Evolutionary conservation across 2,329 filamentous ascomycete species (phyloP).

Genomic region (Penicillium brevicompactum): DNA sequence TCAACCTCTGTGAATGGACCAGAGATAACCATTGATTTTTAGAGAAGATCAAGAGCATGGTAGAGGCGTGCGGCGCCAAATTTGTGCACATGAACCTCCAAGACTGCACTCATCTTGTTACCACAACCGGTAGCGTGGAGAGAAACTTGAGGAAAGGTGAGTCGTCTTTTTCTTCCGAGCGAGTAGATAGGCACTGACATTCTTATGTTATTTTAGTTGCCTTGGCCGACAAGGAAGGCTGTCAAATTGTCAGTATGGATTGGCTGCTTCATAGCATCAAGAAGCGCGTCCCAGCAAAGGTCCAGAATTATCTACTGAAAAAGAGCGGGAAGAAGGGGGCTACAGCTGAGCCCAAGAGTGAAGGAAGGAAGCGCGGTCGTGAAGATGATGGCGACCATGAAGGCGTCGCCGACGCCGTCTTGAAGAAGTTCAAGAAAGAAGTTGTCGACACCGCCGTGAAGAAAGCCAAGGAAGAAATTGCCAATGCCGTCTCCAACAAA

Average conservation of each 20-base stretch:
- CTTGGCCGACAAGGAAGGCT: slow-evolving; percentile 49
- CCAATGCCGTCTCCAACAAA: too few species aligned
- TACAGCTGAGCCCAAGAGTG: not conserved
- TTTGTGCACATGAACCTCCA: slow-evolving; percentile 25
- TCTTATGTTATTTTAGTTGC: slow-evolving; percentile 15
- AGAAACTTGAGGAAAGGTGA: slow-evolving; percentile 27
- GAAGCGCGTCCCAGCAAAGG: not conserved
- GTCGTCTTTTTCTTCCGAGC: not conserved
- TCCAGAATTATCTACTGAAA: not conserved
- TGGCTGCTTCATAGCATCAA: slow-evolving; percentile 53
- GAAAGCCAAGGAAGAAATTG: too few species aligned
- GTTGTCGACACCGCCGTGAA: too few species aligned
- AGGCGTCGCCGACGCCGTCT: not conserved
- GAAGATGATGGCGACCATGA: not conserved
- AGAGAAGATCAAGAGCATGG: slow-evolving; percentile 30
- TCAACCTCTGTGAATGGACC: not conserved
- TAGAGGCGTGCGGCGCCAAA: slow-evolving; percentile 32
- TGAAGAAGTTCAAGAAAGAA: slow-evolving; percentile 5
- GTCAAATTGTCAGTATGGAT: slow-evolving; percentile 57
- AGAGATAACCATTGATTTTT: not conserved
- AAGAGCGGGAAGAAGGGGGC: not conserved
- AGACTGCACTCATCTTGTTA: slow-evolving; percentile 37
- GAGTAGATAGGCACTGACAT: not conserved
- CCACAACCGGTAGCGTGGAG: slow-evolving; percentile 27
- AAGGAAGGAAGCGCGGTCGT: slow-evolving; percentile 2